Conservation (phyloP, 2,329 filamentous ascomycete species). For the Davidsoniella neocaledoniae region DNA sequence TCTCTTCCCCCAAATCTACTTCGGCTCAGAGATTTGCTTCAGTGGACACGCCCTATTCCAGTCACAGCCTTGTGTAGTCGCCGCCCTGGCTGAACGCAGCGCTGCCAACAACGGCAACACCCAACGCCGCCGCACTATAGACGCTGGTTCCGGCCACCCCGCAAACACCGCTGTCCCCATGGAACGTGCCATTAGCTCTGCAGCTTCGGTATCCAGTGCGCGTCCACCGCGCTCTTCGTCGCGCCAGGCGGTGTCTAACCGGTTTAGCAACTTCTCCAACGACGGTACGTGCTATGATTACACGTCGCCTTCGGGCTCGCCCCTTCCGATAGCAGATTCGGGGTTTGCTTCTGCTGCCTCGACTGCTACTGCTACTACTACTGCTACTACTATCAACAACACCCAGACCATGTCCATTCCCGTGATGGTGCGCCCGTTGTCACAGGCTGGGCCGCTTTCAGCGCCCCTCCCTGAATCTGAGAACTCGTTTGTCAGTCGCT, state of each 20-base stretch:
- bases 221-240: slow-evolving; percentile 10
- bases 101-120: slow-evolving; percentile 1
- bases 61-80: slow-evolving; percentile 10
- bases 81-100: slow-evolving; percentile 8
- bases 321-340: slow-evolving; percentile 2
- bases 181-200: slow-evolving; percentile 6
- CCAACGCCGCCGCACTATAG: slow-evolving; percentile 7
- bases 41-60: slow-evolving; percentile 11
- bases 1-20: slow-evolving; percentile 11
- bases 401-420: slow-evolving; percentile 4
- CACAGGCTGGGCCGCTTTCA: slow-evolving; percentile 2
- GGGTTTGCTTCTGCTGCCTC: slow-evolving; percentile 2
- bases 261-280: slow-evolving; percentile 4
- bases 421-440: slow-evolving; percentile 7
- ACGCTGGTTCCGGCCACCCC: slow-evolving; percentile 1
- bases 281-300: slow-evolving; percentile 5
- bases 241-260: slow-evolving; percentile 8
- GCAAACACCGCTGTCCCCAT: neutral
- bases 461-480: slow-evolving; percentile 4
- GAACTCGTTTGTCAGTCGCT: slow-evolving; percentile 7
- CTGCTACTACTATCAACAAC: neutral
- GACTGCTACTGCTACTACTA: neutral
- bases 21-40: slow-evolving; percentile 12
- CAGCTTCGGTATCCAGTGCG: slow-evolving; percentile 7
- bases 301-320: slow-evolving; percentile 5